Evolutionary conservation across 768 basidiomycete genomes (phyloP).

Genomic region (Asterophora lycoperdoides): DNA sequence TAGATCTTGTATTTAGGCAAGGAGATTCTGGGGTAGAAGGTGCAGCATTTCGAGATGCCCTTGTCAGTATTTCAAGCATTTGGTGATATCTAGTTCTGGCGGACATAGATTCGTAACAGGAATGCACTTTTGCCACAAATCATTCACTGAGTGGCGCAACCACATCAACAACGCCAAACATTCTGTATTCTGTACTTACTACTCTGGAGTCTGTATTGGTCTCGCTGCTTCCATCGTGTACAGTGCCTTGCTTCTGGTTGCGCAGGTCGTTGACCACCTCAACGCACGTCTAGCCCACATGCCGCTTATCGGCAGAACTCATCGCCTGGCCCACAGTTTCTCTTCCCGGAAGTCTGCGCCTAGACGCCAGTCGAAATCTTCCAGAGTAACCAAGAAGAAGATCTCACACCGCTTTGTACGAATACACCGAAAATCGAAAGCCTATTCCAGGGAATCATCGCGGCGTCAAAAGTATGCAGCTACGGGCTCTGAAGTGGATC

Average conservation of each 20-base stretch:
- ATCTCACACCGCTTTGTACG: slow-evolving; percentile 15
- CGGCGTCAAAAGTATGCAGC: neutral
- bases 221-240: neutral
- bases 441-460: neutral
- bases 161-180: too few species aligned
- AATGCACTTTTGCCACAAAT: too few species aligned
- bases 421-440: slow-evolving; percentile 12
- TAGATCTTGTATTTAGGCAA: slow-evolving; percentile 25
- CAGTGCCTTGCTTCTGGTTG: neutral
- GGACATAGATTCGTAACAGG: too few species aligned
- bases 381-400: slow-evolving; percentile 3
- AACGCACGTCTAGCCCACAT: neutral
- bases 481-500: slow-evolving; percentile 3
- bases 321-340: slow-evolving; percentile 15
- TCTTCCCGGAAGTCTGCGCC: slow-evolving; percentile 3
- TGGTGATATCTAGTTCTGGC: neutral
- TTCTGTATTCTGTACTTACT: too few species aligned
- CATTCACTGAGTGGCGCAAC: too few species aligned
- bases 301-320: slow-evolving; percentile 12
- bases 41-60: slow-evolving; percentile 7
- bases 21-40: neutral
- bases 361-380: neutral
- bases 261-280: slow-evolving; percentile 12
- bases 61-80: slow-evolving; percentile 5
- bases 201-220: too few species aligned